Percentiles rank a stretch among this genome's conserved stretches.
These are phyloP conservation scores for Cantharellus cinnabarinus DNA, from an alignment of 768 basidiomycete species.

Conservation along the genomic window DNA sequence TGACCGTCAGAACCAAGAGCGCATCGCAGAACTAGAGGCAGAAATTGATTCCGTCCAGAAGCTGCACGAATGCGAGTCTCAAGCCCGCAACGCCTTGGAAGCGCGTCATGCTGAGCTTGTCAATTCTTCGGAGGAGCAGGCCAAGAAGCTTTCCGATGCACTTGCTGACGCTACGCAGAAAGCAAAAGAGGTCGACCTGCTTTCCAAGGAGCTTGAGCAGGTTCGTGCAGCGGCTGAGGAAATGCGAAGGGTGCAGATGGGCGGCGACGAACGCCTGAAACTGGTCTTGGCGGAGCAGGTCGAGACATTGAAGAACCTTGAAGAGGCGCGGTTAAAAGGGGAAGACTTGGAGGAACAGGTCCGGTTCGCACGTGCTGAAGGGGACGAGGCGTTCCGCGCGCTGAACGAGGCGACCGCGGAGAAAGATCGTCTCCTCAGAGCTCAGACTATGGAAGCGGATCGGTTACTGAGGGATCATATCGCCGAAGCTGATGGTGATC, in stretches of 20 bases:
- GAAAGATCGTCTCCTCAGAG: conserved; percentile 55
- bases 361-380: conserved; percentile 45
- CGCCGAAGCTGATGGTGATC: conserved; percentile 83
- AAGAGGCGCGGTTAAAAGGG: conserved; percentile 52
- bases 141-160: conserved; percentile 32
- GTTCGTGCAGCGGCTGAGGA: conserved; percentile 44
- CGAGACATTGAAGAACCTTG: conserved; percentile 44
- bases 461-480: conserved; percentile 64
- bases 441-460: conserved; percentile 47
- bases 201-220: conserved; percentile 43
- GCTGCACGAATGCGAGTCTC: conserved; percentile 42
- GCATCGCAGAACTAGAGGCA: conserved; percentile 6
- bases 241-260: not conserved
- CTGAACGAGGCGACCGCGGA: conserved; percentile 49
- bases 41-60: conserved; percentile 41
- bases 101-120: conserved; percentile 38
- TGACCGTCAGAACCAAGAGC: conserved; percentile 12
- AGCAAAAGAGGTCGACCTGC: conserved; percentile 32
- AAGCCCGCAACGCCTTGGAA: conserved; percentile 42
- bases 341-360: conserved; percentile 64
- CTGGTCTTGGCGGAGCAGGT: conserved; percentile 54
- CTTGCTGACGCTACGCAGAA: conserved; percentile 52
- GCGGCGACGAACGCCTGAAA: conserved; percentile 3
- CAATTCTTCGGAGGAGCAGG: conserved; percentile 34
- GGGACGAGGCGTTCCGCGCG: conserved; percentile 46